Evolutionary conservation across 2,329 filamentous ascomycete genomes (phyloP), one percentile per base, ranked within the genome.

Genomic region (Neonectria faginata): DNA sequence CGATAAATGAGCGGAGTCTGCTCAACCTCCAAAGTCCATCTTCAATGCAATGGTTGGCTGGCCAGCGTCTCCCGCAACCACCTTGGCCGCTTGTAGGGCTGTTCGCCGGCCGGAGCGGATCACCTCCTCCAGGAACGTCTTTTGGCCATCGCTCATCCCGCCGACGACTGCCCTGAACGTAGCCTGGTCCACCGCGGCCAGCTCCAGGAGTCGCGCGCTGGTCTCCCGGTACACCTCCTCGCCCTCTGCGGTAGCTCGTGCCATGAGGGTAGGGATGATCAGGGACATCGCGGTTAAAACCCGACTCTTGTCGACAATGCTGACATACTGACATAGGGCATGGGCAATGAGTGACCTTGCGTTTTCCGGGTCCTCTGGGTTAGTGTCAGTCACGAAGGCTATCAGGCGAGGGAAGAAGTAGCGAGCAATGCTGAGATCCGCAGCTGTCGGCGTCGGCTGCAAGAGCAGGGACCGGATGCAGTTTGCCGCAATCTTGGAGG

Each of bases 31-130:
- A 85, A 99, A 98, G 78, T 97, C 86, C 92, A 98, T 97, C 85
- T 97, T 96, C 75, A 99, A 80, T 58, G 93, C 93, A 84, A 99
- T 99, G 67, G 84, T 96, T 12, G 96, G 96, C 78, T 88, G 88
- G 29, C 82, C 86, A 62, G 83, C 81, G 63, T 81, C 83, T 55
- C 79, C 79, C 47, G 79, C 74, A 3, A 65, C 73, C 59, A 76
- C 78, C 71, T 82, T 81, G 75, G 74, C 76, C 70, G 73, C 71
- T 73, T 77, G 80, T 69, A 78, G 75, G 72, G 60, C 78, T 78
- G 75, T 77, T 70, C 85, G 81, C 71, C 87, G 81, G 56, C 90
- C 90, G 25, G 86, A 88, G 77, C 89, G 87, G 65, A 97, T 88
- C 16, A 97, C 90, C 69, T 90, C 89, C 79, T 97, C 95, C 81